Evolutionary conservation across 176 grass and related monocot species (phyloP).

Genomic region (Cymbopogon citratus): DNA sequence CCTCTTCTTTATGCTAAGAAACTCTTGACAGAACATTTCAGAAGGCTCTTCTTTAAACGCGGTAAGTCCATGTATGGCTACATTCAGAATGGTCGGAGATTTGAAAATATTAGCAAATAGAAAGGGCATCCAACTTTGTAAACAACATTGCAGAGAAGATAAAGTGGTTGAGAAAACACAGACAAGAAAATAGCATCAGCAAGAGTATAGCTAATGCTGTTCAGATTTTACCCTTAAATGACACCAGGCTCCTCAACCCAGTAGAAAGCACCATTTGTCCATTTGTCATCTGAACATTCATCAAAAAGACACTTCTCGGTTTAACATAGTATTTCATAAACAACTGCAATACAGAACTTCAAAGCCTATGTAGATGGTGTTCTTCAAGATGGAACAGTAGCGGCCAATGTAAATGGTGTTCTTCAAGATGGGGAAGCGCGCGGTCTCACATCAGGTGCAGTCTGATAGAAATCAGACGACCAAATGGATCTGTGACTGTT

Average conservation of each 20-base stretch:
- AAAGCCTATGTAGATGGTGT: too few relatives aligned
- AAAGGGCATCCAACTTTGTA: too few relatives aligned
- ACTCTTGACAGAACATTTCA: slow-evolving; percentile 27
- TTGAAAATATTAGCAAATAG: too few relatives aligned
- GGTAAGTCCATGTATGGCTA: slow-evolving; percentile 40
- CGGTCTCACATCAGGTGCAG: too few relatives aligned
- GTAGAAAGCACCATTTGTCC: slow-evolving; percentile 57
- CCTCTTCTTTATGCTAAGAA: slow-evolving; percentile 49
- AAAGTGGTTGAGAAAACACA: not conserved
- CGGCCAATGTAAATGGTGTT: too few relatives aligned
- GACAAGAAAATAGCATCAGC: too few relatives aligned
- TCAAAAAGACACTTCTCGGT: slow-evolving; percentile 34
- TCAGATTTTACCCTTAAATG: slow-evolving; percentile 48
- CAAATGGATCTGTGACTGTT: too few relatives aligned
- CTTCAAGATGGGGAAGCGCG: too few relatives aligned
- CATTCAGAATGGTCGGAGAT: slow-evolving; percentile 28
- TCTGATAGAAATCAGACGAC: too few relatives aligned
- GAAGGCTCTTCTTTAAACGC: slow-evolving; percentile 17
- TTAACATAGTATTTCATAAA: slow-evolving; percentile 26
- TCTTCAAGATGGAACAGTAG: too few relatives aligned
- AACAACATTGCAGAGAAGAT: too few relatives aligned
- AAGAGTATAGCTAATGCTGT: not conserved
- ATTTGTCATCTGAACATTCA: slow-evolving; percentile 61
- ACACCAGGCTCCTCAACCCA: slow-evolving; percentile 39
- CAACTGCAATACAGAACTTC: too few relatives aligned